Evolutionary conservation across 305 asterid species (phyloP).

Genomic region (Fraxinus sp.): DNA sequence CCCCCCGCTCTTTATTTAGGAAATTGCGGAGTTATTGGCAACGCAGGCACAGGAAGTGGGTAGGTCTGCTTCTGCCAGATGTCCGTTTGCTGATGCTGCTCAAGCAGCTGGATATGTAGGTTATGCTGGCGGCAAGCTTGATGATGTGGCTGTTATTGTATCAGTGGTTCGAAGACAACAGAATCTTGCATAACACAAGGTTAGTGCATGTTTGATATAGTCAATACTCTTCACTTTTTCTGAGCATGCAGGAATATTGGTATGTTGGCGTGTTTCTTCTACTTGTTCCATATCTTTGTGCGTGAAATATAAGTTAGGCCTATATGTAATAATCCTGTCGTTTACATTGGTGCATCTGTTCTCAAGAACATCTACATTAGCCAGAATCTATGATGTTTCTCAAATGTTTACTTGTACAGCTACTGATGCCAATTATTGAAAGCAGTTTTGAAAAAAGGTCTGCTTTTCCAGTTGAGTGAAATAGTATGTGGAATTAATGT

Average conservation of each 20-base stretch:
- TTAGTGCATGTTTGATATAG: neutral
- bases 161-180: slow-evolving; percentile 50
- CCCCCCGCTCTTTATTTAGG: slow-evolving; percentile 34
- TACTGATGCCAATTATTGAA: neutral
- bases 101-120: slow-evolving; percentile 67
- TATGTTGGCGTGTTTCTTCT: neutral
- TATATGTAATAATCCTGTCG: neutral
- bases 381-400: neutral
- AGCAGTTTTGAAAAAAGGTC: neutral
- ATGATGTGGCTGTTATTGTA: slow-evolving; percentile 73
- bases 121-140: slow-evolving; percentile 75
- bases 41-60: slow-evolving; percentile 67
- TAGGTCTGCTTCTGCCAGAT: slow-evolving; percentile 42
- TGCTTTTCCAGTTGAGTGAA: neutral
- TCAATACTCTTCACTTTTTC: neutral
- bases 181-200: neutral
- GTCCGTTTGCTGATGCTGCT: slow-evolving; percentile 82
- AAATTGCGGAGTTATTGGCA: slow-evolving; percentile 67
- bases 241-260: neutral
- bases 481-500: neutral
- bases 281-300: neutral
- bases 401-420: neutral
- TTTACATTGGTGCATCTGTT: neutral
- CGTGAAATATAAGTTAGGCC: neutral
- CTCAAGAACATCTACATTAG: neutral